Evolutionary conservation across 2,329 filamentous ascomycete species (phyloP).

Genomic region (Pseudogymnoascus sp.): DNA sequence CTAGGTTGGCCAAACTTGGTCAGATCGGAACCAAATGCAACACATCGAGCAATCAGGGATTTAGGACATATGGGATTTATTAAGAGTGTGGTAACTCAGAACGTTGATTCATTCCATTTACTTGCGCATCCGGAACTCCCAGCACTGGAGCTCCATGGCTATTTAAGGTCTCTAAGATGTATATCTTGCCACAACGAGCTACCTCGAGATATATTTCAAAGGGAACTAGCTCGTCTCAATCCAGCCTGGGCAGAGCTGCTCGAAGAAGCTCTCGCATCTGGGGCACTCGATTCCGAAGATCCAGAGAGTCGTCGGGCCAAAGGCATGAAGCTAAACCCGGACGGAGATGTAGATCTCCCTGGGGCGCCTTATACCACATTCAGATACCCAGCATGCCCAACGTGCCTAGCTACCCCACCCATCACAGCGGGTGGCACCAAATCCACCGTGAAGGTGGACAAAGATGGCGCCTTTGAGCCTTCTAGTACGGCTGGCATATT

Average conservation of each 20-base stretch:
- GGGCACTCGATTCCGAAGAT: conserved; percentile 71
- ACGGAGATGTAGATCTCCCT: conserved; percentile 88
- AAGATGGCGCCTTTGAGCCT: conserved; percentile 68
- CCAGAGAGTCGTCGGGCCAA: conserved; percentile 56
- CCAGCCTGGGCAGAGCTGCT: conserved; percentile 78
- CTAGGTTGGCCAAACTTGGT: conserved; percentile 81
- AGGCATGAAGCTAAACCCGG: conserved; percentile 79
- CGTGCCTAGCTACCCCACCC: conserved; percentile 61
- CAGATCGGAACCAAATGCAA: conserved; percentile 69
- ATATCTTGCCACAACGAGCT: conserved; percentile 67
- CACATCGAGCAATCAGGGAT: conserved; percentile 68
- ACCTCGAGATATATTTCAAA: conserved; percentile 66
- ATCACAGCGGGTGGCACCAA: conserved; percentile 44
- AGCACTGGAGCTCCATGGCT: conserved; percentile 85
- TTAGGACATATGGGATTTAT: conserved; percentile 66
- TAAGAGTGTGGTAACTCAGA: conserved; percentile 78
- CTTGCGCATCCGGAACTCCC: conserved; percentile 64
- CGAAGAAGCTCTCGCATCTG: conserved; percentile 59
- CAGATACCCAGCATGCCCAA: conserved; percentile 81
- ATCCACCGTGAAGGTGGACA: conserved; percentile 59
- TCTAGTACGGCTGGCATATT: conserved; percentile 67
- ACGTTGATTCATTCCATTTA: conserved; percentile 91
- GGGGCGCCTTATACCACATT: conserved; percentile 83
- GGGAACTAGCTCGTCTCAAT: conserved; percentile 67
- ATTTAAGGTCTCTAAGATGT: conserved; percentile 74